These are phyloP conservation scores for Phoma sp. DNA, from an alignment of 2,329 filamentous ascomycete species.

Conservation along the genomic window DNA sequence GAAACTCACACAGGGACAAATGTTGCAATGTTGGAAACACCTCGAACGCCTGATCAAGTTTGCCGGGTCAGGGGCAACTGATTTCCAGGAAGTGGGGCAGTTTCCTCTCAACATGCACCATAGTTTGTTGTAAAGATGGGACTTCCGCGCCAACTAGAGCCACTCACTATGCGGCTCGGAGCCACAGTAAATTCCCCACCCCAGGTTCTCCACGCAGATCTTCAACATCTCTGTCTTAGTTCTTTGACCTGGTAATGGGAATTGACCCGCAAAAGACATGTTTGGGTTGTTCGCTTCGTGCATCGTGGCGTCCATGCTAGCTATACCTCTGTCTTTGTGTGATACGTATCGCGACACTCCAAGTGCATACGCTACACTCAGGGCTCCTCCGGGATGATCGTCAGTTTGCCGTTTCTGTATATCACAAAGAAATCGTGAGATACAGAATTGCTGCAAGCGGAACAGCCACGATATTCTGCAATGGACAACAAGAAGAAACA, in stretches of 20 bases:
- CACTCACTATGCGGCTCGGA: not conserved
- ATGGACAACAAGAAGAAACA: not conserved
- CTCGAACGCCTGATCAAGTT: not conserved
- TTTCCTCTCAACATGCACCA: not conserved
- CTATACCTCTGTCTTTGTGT: not conserved
- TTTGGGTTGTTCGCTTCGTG: not conserved
- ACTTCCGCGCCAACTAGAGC: not conserved
- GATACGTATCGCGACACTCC: not conserved
- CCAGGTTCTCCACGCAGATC: not conserved
- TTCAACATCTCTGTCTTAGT: not conserved
- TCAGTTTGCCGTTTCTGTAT: not conserved
- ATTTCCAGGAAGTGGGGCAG: not conserved
- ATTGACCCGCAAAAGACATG: not conserved
- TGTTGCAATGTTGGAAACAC: not conserved
- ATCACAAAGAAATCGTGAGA: not conserved
- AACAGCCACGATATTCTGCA: not conserved
- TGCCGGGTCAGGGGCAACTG: not conserved
- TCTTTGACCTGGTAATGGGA: not conserved
- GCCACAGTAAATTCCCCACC: not conserved
- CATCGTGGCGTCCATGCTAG: not conserved
- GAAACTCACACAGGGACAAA: not conserved
- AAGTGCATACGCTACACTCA: not conserved
- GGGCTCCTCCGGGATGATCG: not conserved
- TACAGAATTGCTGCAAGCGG: not conserved
- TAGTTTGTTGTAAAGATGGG: not conserved